Conservation (phyloP, 2,329 filamentous ascomycete genomes). For the Dactylellina parvicollis region DNA sequence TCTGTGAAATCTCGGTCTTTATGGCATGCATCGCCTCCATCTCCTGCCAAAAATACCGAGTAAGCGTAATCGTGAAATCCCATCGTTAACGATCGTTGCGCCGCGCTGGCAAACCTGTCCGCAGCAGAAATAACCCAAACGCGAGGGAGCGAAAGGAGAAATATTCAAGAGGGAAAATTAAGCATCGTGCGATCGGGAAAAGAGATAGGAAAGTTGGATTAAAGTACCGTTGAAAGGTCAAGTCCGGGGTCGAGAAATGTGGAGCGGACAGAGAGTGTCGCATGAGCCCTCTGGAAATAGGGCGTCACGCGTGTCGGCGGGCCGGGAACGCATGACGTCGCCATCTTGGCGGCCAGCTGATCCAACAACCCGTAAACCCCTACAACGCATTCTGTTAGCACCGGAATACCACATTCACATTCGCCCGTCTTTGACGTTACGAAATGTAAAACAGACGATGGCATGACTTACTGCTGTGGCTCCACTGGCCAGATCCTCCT, state of each 20-base stretch:
- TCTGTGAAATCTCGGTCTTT: constrained; percentile 58
- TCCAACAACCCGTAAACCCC: constrained; percentile 11
- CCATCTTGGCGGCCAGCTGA: constrained; percentile 34
- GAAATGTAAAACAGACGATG: no score
- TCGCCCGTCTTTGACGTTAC: no score
- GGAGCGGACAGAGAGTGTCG: constrained; percentile 9
- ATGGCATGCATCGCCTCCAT: constrained; percentile 30
- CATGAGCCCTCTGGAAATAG: constrained; percentile 27
- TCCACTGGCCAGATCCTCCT: not conserved
- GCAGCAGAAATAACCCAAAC: constrained; percentile 1
- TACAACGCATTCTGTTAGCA: constrained; percentile 26
- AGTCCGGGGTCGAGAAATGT: constrained; percentile 7
- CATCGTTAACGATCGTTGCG: constrained; percentile 41
- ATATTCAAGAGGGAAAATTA: constrained; percentile 6
- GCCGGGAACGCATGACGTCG: constrained; percentile 40
- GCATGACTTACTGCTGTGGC: no score
- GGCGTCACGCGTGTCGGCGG: constrained; percentile 36
- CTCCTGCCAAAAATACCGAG: constrained; percentile 44
- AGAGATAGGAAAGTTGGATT: not conserved
- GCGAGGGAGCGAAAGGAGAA: constrained; percentile 9
- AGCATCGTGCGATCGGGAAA: constrained; percentile 28
- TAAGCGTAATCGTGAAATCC: constrained; percentile 50
- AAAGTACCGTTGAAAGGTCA: constrained; percentile 3
- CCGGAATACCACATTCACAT: no score
- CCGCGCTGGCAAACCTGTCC: not conserved